Evolutionary conservation across 257 asterid species (phyloP).

Genomic region (Eucommia ulmoides): DNA sequence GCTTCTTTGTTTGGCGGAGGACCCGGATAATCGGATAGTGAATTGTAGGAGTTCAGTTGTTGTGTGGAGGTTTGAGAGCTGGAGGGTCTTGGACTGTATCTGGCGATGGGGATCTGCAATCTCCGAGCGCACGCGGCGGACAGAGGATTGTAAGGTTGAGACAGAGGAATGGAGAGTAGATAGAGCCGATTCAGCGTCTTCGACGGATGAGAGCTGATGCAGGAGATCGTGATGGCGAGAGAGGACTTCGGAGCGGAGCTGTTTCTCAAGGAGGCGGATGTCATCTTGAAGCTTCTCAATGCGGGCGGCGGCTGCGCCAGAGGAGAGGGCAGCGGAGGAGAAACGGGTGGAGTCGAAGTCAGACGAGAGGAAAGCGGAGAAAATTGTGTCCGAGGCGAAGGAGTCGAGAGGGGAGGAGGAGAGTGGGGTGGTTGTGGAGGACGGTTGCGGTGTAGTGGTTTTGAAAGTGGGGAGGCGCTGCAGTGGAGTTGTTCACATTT

Average conservation of each 20-base stretch:
- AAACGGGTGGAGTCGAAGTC: conserved; percentile 75
- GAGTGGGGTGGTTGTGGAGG: conserved; percentile 13
- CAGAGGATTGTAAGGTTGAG: conserved; percentile 63
- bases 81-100: conserved; percentile 53
- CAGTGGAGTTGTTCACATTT: conserved; percentile 59
- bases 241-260: conserved; percentile 82
- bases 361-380: conserved; percentile 74
- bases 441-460: conserved; percentile 12
- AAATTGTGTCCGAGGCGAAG: conserved; percentile 75
- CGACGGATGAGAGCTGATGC: conserved; percentile 70
- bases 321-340: conserved; percentile 93
- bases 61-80: conserved; percentile 59
- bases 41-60: conserved; percentile 52
- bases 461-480: conserved; percentile 74
- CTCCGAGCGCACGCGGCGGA: conserved; percentile 61
- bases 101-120: conserved; percentile 74
- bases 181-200: conserved; percentile 64
- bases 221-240: conserved; percentile 77
- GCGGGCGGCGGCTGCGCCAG: conserved; percentile 92
- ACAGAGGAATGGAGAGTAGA: conserved; percentile 65
- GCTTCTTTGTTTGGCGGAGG: conserved; percentile 58
- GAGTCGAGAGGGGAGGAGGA: conserved; percentile 34
- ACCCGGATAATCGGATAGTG: conserved; percentile 56
- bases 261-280: conserved; percentile 65
- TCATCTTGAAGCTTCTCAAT: conserved; percentile 88